A percentile compares a stretch with the other conserved stretches of the same genome.
These are phyloP conservation scores for Candida buenavistaensis DNA, from an alignment of 1,139 yeast genomes.

Conservation along the genomic window DNA sequence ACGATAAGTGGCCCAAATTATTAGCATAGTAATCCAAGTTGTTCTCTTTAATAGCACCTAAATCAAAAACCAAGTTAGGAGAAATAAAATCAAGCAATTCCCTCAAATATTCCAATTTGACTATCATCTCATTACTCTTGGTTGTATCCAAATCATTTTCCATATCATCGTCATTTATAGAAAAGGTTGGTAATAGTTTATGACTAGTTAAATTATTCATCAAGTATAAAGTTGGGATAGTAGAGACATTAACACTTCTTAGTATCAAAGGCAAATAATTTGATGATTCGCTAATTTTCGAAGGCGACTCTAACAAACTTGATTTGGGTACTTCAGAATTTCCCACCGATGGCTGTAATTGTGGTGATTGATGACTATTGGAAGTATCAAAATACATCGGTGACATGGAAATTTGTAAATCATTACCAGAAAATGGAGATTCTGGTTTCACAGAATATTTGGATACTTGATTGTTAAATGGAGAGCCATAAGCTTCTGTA, in stretches of 20 bases:
- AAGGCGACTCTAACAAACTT: conserved; percentile 9
- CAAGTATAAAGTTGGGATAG: conserved; percentile 56
- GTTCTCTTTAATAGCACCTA: conserved; percentile 27
- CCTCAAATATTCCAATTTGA: conserved; percentile 28
- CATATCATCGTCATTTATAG: conserved; percentile 34
- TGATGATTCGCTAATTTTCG: conserved; percentile 34
- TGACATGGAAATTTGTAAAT: conserved; percentile 20
- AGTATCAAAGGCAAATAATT: conserved; percentile 66
- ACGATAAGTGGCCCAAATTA: no score
- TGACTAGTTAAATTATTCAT: conserved; percentile 29
- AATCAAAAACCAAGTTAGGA: conserved; percentile 39
- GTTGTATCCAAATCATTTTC: conserved; percentile 33
- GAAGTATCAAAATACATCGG: conserved; percentile 21
- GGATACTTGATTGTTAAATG: conserved; percentile 17
- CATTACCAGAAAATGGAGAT: conserved; percentile 30
- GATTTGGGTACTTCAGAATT: conserved; percentile 6
- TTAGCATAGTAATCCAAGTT: conserved; percentile 15
- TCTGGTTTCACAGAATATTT: conserved; percentile 23
- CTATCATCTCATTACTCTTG: conserved; percentile 32
- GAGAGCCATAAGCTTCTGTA: conserved; percentile 28
- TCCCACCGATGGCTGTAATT: conserved; percentile 4
- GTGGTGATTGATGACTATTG: conserved; percentile 13
- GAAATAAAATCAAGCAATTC: conserved; percentile 36
- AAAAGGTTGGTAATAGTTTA: conserved; percentile 26
- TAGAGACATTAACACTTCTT: conserved; percentile 58